These are phyloP conservation scores for Lodderomyces pseudojiufengensis DNA, from an alignment of 1,139 yeast genomes.

Conservation along the genomic window DNA sequence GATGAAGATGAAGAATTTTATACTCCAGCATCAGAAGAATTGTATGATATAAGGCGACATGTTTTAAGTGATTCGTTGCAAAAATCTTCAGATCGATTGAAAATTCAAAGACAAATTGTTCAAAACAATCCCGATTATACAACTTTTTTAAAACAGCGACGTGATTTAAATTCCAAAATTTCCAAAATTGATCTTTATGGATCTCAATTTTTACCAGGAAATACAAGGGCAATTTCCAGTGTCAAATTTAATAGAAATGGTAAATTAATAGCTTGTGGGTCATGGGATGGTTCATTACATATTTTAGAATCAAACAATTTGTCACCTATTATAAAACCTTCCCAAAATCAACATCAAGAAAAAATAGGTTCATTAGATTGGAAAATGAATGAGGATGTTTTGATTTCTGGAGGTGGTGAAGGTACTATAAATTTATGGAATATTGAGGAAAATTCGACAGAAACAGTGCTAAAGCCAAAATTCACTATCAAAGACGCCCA, in stretches of 20 bases:
- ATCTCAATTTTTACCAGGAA: slow-evolving; percentile 60
- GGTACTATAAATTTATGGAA: slow-evolving; percentile 52
- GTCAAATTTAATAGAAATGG: slow-evolving; percentile 44
- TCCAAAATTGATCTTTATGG: slow-evolving; percentile 50
- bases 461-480: slow-evolving; percentile 15
- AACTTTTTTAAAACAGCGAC: slow-evolving; percentile 38
- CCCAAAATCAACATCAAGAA: slow-evolving; percentile 41
- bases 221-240: slow-evolving; percentile 63
- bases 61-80: slow-evolving; percentile 52
- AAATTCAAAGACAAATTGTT: slow-evolving; percentile 17
- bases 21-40: slow-evolving; percentile 69
- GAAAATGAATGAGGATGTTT: slow-evolving; percentile 26
- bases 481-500: slow-evolving; percentile 36
- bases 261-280: slow-evolving; percentile 56
- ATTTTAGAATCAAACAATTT: slow-evolving; percentile 37
- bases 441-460: slow-evolving; percentile 14
- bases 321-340: slow-evolving; percentile 11
- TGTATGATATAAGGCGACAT: slow-evolving; percentile 49
- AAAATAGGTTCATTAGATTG: slow-evolving; percentile 72
- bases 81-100: slow-evolving; percentile 42
- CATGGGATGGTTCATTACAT: slow-evolving; percentile 75
- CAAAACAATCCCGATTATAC: slow-evolving; percentile 22
- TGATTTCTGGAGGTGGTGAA: slow-evolving; percentile 65
- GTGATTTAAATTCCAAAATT: slow-evolving; percentile 40
- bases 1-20: slow-evolving; percentile 76